These are phyloP conservation scores for Hypoxylon lienhwacheense DNA, from an alignment of 495 filamentous ascomycete genomes.

Conservation along the genomic window DNA sequence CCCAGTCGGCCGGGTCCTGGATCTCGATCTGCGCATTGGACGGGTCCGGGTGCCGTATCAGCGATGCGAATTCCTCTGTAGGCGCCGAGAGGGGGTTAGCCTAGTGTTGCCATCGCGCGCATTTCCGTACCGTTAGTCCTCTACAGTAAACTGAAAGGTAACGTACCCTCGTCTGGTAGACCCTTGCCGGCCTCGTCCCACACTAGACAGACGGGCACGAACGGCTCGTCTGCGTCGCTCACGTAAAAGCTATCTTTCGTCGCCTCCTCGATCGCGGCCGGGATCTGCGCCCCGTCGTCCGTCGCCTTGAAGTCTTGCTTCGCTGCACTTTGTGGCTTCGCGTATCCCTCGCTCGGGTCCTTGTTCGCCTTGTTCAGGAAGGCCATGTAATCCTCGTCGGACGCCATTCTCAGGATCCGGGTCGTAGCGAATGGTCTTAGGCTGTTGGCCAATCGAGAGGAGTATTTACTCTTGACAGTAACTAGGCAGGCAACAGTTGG, in stretches of 20 bases:
- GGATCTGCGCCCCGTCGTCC: constrained; percentile 56
- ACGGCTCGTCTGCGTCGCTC: constrained; percentile 83
- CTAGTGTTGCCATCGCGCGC: no score
- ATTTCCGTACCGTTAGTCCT: background rate
- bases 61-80: constrained; percentile 58
- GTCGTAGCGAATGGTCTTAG: constrained; percentile 27
- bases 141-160: background rate
- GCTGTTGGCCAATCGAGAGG: background rate
- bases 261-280: constrained; percentile 54
- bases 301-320: constrained; percentile 53
- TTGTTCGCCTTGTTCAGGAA: constrained; percentile 85
- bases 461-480: constrained; percentile 9
- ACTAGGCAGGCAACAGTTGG: background rate
- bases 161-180: constrained; percentile 66
- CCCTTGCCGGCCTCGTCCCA: constrained; percentile 58
- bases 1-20: constrained; percentile 61
- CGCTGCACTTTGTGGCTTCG: constrained; percentile 26
- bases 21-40: constrained; percentile 55
- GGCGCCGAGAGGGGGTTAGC: background rate
- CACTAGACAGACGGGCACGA: constrained; percentile 69
- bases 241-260: constrained; percentile 65
- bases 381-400: constrained; percentile 76
- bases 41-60: constrained; percentile 57
- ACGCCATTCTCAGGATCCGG: constrained; percentile 58
- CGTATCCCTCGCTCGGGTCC: constrained; percentile 56